phyloP scores from a whole-genome alignment of 257 asterid species.

The Paraleonurus japonicus region DNA sequence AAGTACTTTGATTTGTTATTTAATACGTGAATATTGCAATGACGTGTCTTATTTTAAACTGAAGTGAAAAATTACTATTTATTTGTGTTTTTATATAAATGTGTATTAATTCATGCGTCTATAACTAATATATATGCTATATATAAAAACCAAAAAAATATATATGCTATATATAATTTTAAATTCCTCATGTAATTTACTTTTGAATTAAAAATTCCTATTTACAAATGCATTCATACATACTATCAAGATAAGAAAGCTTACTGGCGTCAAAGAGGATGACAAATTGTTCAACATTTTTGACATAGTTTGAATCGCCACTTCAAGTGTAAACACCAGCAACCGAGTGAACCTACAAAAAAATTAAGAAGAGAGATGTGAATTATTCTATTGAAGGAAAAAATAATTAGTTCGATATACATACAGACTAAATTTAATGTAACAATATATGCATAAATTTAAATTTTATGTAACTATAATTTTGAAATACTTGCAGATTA shows the following conservation, averaged over 20 bases:
- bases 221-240: neutral
- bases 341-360: slow-evolving; percentile 59
- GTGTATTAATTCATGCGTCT: neutral
- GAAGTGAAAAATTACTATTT: no score
- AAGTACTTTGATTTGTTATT: neutral
- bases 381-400: neutral
- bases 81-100: no score
- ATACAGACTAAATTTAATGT: neutral
- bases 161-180: no score
- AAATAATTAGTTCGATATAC: no score
- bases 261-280: slow-evolving; percentile 89
- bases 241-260: slow-evolving; percentile 19
- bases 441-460: neutral
- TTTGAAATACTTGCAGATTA: no score
- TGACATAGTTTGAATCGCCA: slow-evolving; percentile 79
- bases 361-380: neutral
- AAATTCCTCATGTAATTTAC: neutral
- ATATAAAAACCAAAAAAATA: no score
- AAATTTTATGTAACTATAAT: no score
- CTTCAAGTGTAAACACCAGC: slow-evolving; percentile 86
- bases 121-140: no score
- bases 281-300: slow-evolving; percentile 70
- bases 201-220: neutral
- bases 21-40: neutral
- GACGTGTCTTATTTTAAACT: neutral